phyloP scores from a whole-genome alignment of 1,284 basidiomycete genomes.

The Phylloporus gajari region DNA sequence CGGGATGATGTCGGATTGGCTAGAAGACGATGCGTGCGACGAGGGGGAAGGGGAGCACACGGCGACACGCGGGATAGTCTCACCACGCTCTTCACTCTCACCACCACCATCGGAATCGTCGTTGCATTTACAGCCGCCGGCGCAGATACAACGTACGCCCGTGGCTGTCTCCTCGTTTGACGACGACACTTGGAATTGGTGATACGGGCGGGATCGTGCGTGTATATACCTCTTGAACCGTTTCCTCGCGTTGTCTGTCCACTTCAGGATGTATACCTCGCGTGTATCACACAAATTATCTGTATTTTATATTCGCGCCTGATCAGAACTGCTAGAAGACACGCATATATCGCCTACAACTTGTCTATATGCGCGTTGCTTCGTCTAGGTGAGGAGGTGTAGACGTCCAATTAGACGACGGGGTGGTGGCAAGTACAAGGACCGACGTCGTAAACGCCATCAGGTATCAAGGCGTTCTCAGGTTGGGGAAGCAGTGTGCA shows the following conservation, averaged over 20 bases:
- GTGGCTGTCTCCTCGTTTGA: slow-evolving; percentile 46
- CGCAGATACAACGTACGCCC: background rate
- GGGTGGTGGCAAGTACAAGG: too few relatives aligned
- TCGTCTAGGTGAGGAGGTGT: too few relatives aligned
- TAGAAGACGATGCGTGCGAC: slow-evolving; percentile 46
- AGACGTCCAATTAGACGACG: too few relatives aligned
- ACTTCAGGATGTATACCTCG: background rate
- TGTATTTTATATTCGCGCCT: background rate
- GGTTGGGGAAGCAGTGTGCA: too few relatives aligned
- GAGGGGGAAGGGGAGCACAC: slow-evolving; percentile 26
- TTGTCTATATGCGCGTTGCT: too few relatives aligned
- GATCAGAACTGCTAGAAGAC: background rate
- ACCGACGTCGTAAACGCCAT: too few relatives aligned
- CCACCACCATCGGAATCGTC: background rate
- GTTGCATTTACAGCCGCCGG: background rate
- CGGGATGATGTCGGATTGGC: slow-evolving; percentile 44
- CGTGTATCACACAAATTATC: background rate
- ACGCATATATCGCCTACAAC: too few relatives aligned
- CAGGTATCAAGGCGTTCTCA: too few relatives aligned
- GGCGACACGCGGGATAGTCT: slow-evolving; percentile 23
- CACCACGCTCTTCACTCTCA: background rate
- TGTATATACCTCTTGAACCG: too few relatives aligned
- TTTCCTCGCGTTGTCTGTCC: background rate
- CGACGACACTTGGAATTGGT: slow-evolving; percentile 72
- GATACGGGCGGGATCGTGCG: slow-evolving; percentile 25